These are phyloP conservation scores for Lineolata rhizophorae DNA, from an alignment of 495 filamentous ascomycete genomes.

Conservation along the genomic window DNA sequence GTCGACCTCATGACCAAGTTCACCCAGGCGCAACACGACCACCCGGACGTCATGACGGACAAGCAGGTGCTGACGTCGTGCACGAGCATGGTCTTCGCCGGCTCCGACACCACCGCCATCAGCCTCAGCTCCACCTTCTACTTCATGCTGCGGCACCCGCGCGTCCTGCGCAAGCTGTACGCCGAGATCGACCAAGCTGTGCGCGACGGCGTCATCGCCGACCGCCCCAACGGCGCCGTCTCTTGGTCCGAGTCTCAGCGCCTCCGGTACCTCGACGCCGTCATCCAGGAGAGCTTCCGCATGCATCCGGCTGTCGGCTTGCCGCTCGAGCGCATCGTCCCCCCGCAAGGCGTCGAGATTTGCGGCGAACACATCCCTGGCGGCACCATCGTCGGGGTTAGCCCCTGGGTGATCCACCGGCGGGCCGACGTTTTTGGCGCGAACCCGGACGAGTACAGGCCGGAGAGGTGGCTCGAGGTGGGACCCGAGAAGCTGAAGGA, in stretches of 20 bases:
- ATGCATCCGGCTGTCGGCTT: slow-evolving; percentile 40
- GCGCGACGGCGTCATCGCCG: slow-evolving; percentile 13
- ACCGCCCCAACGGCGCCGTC: slow-evolving; percentile 13
- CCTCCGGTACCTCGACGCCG: slow-evolving; percentile 41
- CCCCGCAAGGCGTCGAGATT: slow-evolving; percentile 26
- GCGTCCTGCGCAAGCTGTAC: slow-evolving; percentile 18
- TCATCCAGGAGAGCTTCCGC: slow-evolving; percentile 47
- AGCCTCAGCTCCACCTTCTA: slow-evolving; percentile 19
- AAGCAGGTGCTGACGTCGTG: slow-evolving; percentile 41
- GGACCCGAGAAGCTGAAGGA: slow-evolving; percentile 16
- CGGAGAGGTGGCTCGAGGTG: slow-evolving; percentile 32
- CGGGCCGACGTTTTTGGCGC: slow-evolving; percentile 30
- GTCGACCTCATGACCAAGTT: slow-evolving; percentile 26
- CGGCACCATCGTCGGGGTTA: slow-evolving; percentile 38
- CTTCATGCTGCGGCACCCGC: slow-evolving; percentile 17
- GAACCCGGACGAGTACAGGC: slow-evolving; percentile 28
- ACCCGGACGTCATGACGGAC: slow-evolving; percentile 42
- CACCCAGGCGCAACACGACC: slow-evolving; percentile 22
- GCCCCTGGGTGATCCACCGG: slow-evolving; percentile 34
- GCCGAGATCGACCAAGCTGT: slow-evolving; percentile 19
- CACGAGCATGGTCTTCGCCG: slow-evolving; percentile 38
- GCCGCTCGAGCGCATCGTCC: slow-evolving; percentile 42
- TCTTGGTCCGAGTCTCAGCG: slow-evolving; percentile 23
- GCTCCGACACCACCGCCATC: slow-evolving; percentile 22
- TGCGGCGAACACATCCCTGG: slow-evolving; percentile 28